These are phyloP conservation scores for Yueomyces sinensis DNA, from an alignment of 805 yeast genomes.

Conservation along the genomic window DNA sequence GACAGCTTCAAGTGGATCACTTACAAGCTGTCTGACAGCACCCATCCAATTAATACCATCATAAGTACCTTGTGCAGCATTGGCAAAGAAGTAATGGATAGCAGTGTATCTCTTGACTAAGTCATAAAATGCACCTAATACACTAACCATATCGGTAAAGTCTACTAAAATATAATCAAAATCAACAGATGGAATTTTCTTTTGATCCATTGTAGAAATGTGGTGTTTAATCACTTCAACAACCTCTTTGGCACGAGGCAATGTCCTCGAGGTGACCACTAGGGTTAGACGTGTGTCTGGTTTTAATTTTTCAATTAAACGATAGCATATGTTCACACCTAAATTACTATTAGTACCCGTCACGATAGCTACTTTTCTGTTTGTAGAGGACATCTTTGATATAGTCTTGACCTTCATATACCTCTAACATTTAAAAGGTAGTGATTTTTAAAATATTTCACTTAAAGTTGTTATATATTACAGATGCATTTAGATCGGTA, in stretches of 20 bases:
- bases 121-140: constrained; percentile 62
- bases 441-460: no score
- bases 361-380: constrained; percentile 29
- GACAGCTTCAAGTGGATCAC: constrained; percentile 66
- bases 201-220: constrained; percentile 19
- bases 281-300: constrained; percentile 49
- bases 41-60: constrained; percentile 77
- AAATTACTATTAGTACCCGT: constrained; percentile 50
- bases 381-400: no score
- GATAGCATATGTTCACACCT: constrained; percentile 74
- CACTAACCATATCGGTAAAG: constrained; percentile 78
- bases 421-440: no score
- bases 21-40: constrained; percentile 54
- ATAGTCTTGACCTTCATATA: no score
- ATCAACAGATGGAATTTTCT: constrained; percentile 50
- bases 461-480: no score
- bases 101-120: constrained; percentile 47
- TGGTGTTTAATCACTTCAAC: constrained; percentile 43
- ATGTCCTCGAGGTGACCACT: constrained; percentile 79
- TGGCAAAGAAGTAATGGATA: constrained; percentile 69
- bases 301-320: constrained; percentile 53
- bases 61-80: constrained; percentile 84
- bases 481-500: no score
- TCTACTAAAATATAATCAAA: constrained; percentile 87
- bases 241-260: constrained; percentile 71